Percentiles rank a stretch among this genome's conserved stretches.
phyloP scores from a whole-genome alignment of 2,329 filamentous ascomycete genomes.

The Aspergillus thermomutatus region DNA sequence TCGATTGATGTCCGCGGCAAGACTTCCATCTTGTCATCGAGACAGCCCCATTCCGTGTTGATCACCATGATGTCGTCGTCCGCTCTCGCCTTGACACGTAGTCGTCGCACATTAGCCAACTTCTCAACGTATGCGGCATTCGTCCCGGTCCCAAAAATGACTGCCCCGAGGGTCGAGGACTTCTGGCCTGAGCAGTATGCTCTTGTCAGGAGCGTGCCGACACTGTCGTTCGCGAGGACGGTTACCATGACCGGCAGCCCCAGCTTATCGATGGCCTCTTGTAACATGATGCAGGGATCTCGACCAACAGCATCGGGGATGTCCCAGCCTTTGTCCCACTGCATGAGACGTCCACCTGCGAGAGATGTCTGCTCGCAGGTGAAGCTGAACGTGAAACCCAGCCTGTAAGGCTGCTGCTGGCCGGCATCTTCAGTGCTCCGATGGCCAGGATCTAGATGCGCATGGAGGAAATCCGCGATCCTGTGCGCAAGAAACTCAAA shows the following conservation, averaged over 20 bases:
- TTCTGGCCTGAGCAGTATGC: conserved; percentile 10
- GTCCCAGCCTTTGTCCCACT: conserved; percentile 23
- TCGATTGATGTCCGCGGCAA: conserved; percentile 17
- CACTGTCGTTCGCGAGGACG: conserved; percentile 19
- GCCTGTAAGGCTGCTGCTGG: conserved; percentile 4
- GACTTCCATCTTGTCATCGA: conserved; percentile 18
- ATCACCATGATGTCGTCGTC: conserved; percentile 16
- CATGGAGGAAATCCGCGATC: conserved; percentile 10
- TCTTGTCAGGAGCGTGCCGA: conserved; percentile 18
- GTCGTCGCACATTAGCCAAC: conserved; percentile 7
- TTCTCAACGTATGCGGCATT: conserved; percentile 21
- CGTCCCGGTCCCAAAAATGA: conserved; percentile 21
- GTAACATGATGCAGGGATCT: conserved; percentile 18
- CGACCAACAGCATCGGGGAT: conserved; percentile 18
- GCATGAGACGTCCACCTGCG: conserved; percentile 13
- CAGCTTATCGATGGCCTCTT: conserved; percentile 18
- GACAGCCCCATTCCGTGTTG: conserved; percentile 21
- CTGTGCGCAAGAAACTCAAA: conserved; percentile 18
- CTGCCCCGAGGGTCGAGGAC: conserved; percentile 12
- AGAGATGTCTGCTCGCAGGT: conserved; percentile 18
- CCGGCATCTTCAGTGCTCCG: too few species aligned
- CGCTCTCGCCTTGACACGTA: not conserved
- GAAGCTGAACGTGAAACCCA: conserved; percentile 23
- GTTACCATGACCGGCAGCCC: conserved; percentile 15
- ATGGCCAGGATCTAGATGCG: not conserved